Conservation (phyloP, 2,329 filamentous ascomycete genomes). For the Fusarium palustre region DNA sequence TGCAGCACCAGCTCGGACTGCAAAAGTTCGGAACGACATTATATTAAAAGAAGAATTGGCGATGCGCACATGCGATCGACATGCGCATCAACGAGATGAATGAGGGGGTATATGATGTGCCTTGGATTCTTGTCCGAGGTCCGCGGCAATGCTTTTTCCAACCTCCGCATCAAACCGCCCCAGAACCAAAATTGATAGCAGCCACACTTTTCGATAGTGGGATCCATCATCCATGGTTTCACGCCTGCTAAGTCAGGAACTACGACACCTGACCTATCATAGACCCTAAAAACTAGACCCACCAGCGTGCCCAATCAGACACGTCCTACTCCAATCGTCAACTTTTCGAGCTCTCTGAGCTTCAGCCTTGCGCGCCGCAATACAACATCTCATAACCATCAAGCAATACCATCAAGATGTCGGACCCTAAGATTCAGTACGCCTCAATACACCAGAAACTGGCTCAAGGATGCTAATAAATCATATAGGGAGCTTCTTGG, state of each 20-base stretch:
- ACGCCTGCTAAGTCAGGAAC: conserved; percentile 10
- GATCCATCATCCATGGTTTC: neutral
- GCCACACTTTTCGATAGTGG: conserved; percentile 35
- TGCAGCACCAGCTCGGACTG: conserved; percentile 65
- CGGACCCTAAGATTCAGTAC: conserved; percentile 79
- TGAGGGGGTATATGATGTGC: conserved; percentile 32
- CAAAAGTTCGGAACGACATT: conserved; percentile 69
- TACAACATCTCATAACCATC: conserved; percentile 32
- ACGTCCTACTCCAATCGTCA: conserved; percentile 25
- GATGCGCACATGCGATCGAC: conserved; percentile 52
- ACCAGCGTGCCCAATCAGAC: conserved; percentile 46
- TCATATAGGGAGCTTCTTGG: conserved; percentile 80
- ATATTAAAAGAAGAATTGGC: conserved; percentile 52
- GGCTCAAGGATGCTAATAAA: conserved; percentile 45
- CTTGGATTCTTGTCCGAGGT: conserved; percentile 37
- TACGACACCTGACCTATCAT: conserved; percentile 40
- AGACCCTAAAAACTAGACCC: neutral
- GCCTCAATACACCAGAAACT: conserved; percentile 44
- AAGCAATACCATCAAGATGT: conserved; percentile 59
- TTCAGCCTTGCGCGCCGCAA: conserved; percentile 52
- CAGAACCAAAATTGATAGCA: conserved; percentile 44
- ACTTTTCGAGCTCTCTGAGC: conserved; percentile 51
- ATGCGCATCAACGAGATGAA: conserved; percentile 52
- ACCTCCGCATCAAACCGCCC: conserved; percentile 43
- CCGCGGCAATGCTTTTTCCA: conserved; percentile 52